Percentiles rank a stretch among this genome's conserved stretches.
These are phyloP conservation scores for Mucor racemosus DNA, from an alignment of 371 early-diverging fungal genomes.

Conservation along the genomic window DNA sequence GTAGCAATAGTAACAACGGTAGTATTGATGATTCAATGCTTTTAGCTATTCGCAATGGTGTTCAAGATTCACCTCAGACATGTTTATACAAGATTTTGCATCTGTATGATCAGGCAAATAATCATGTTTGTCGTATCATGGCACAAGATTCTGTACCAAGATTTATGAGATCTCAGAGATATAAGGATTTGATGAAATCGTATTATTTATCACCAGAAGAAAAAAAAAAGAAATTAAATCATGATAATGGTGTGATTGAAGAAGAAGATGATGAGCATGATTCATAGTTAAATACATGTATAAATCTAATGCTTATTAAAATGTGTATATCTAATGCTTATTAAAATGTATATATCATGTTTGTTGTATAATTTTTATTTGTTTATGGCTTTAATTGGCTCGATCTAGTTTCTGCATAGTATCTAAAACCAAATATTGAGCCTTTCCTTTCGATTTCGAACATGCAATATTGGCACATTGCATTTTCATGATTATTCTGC, in stretches of 20 bases:
- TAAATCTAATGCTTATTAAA: too few relatives aligned
- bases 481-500: too few relatives aligned
- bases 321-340: too few relatives aligned
- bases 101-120: conserved; percentile 63
- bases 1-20: not conserved
- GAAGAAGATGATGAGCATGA: not conserved
- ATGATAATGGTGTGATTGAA: not conserved
- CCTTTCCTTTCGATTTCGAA: too few relatives aligned
- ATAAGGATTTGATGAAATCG: conserved; percentile 33
- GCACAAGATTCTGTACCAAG: conserved; percentile 77
- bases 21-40: not conserved
- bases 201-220: not conserved
- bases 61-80: conserved; percentile 16
- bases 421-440: too few relatives aligned
- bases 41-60: not conserved
- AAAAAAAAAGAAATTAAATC: not conserved
- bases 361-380: too few relatives aligned
- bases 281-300: too few relatives aligned
- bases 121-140: conserved; percentile 74
- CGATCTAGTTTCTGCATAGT: too few relatives aligned
- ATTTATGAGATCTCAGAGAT: conserved; percentile 66
- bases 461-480: too few relatives aligned
- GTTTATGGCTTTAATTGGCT: too few relatives aligned
- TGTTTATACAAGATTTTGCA: conserved; percentile 34
- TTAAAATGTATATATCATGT: too few relatives aligned